Conservation (phyloP, 2,329 filamentous ascomycete species). For the Diaporthe eres region DNA sequence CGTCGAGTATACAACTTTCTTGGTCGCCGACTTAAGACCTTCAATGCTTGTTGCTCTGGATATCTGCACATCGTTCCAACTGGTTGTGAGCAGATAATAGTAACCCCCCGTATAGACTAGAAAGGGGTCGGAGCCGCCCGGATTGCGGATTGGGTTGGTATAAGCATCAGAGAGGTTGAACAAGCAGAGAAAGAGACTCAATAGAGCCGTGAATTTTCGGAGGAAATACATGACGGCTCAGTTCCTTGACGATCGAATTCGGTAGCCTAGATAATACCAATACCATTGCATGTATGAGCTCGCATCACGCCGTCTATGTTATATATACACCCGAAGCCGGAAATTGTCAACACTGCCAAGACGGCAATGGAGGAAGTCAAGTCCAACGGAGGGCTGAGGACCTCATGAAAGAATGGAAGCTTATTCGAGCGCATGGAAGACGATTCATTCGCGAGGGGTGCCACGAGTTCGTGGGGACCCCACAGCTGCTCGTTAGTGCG, state of each 20-base stretch:
- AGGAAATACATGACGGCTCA: conserved; percentile 14
- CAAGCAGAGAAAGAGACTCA: conserved; percentile 43
- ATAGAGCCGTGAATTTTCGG: conserved; percentile 40
- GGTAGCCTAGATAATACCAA: not conserved
- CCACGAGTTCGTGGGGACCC: not conserved
- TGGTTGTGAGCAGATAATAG: conserved; percentile 71
- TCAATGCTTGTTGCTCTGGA: conserved; percentile 66
- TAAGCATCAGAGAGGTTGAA: conserved; percentile 52
- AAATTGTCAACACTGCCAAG: conserved; percentile 6
- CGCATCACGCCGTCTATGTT: not conserved
- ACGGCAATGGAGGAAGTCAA: not conserved
- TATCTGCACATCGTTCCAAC: conserved; percentile 69
- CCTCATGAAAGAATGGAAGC: not conserved
- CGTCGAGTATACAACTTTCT: conserved; percentile 65
- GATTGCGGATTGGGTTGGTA: conserved; percentile 66
- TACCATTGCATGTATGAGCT: not conserved
- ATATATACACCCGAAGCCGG: conserved; percentile 11
- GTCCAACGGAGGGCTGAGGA: not conserved
- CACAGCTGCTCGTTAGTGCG: conserved; percentile 10
- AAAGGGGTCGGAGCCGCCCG: conserved; percentile 66
- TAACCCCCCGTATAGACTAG: conserved; percentile 66
- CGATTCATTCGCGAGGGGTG: not conserved
- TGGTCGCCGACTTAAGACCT: conserved; percentile 67
- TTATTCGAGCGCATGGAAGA: conserved; percentile 33
- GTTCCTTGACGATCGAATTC: not conserved